Evolutionary conservation across 225 moss, liverwort and hornwort species (phyloP).

Genomic region (Climacium dendroides): DNA sequence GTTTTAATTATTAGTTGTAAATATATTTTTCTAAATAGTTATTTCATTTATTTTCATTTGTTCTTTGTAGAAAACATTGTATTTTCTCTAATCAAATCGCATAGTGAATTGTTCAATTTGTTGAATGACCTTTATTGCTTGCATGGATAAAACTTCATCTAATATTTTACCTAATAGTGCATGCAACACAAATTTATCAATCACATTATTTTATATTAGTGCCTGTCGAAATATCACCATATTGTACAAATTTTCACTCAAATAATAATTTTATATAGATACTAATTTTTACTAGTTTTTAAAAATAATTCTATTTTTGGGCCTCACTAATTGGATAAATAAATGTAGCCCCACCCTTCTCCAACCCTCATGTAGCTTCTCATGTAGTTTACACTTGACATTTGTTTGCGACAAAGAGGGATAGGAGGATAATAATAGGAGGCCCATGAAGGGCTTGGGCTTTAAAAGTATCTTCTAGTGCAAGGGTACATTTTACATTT

Average conservation of each 20-base stretch:
- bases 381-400: rapidly evolving
- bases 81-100: not conserved
- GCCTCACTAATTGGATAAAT: too few species aligned
- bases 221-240: rapidly evolving
- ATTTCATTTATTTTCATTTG: not conserved
- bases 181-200: too few species aligned
- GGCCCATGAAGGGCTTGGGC: rapidly evolving
- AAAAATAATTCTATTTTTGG: rapidly evolving
- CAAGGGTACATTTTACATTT: rapidly evolving
- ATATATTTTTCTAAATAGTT: not conserved
- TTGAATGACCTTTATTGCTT: not conserved
- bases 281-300: too few species aligned
- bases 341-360: rapidly evolving
- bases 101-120: not conserved
- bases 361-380: rapidly evolving
- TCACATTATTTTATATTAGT: not conserved
- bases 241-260: not conserved
- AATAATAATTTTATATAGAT: not conserved
- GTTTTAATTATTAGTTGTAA: not conserved
- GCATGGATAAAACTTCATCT: not conserved
- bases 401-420: rapidly evolving
- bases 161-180: not conserved
- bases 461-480: rapidly evolving
- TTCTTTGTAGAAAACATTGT: not conserved
- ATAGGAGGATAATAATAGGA: not conserved